Conservation (phyloP, 2,329 filamentous ascomycete species). For the Ophiostoma sp. region DNA sequence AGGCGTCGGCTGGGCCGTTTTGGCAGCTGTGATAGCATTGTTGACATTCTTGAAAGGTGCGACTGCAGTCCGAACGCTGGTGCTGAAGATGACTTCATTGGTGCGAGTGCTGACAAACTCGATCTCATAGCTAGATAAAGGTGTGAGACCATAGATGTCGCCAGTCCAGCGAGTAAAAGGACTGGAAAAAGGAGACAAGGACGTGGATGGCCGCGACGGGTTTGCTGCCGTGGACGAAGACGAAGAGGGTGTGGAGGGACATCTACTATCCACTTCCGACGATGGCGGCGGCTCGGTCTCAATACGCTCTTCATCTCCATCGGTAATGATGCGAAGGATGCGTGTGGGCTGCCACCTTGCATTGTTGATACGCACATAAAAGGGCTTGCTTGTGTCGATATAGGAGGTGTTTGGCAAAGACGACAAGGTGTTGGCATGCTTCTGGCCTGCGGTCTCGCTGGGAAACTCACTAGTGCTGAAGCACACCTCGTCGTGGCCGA, state of each 20-base stretch:
- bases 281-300: constrained; percentile 17
- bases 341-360: constrained; percentile 73
- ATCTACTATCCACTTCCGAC: background rate
- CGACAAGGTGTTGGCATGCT: constrained; percentile 30
- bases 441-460: constrained; percentile 33
- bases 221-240: background rate
- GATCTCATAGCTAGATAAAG: constrained; percentile 70
- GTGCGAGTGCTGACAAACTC: constrained; percentile 68
- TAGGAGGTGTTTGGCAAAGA: constrained; percentile 37
- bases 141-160: constrained; percentile 62
- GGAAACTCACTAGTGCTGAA: constrained; percentile 67
- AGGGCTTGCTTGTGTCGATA: constrained; percentile 66
- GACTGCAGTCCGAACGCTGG: constrained; percentile 61
- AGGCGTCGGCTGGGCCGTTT: constrained; percentile 18
- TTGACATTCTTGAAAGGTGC: constrained; percentile 39
- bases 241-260: background rate
- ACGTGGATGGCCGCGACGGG: background rate
- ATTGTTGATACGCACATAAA: constrained; percentile 73
- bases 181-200: constrained; percentile 26
- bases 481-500: constrained; percentile 70
- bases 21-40: constrained; percentile 35
- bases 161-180: constrained; percentile 59
- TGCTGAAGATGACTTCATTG: constrained; percentile 61
- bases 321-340: constrained; percentile 48
- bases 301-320: constrained; percentile 18